Evolutionary conservation across 2,329 filamentous ascomycete species (phyloP).

Genomic region (Phaeoacremonium minimum): DNA sequence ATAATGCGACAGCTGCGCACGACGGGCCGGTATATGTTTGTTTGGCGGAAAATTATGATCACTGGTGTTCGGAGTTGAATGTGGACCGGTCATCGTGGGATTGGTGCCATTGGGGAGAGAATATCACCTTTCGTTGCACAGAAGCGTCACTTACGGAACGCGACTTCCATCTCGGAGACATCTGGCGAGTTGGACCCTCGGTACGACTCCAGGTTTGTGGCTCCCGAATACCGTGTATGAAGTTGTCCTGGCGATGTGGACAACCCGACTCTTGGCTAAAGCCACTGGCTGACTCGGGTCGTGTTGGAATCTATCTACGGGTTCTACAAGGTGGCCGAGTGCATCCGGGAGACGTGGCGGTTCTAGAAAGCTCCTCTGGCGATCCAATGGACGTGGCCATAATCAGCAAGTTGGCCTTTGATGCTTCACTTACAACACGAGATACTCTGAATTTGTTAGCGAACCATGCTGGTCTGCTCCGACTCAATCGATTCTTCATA

Average conservation of each 20-base stretch:
- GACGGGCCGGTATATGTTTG: slow-evolving; percentile 17
- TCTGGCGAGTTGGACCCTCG: slow-evolving; percentile 14
- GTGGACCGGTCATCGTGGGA: slow-evolving; percentile 12
- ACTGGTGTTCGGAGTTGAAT: slow-evolving; percentile 15
- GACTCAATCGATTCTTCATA: slow-evolving; percentile 14
- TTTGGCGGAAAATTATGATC: slow-evolving; percentile 18
- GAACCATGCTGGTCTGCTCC: slow-evolving; percentile 14
- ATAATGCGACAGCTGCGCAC: slow-evolving; percentile 15
- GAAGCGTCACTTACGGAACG: slow-evolving; percentile 10
- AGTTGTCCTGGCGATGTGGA: slow-evolving; percentile 17
- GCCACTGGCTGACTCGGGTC: slow-evolving; percentile 12
- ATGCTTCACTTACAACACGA: slow-evolving; percentile 15
- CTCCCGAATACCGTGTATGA: slow-evolving; percentile 15
- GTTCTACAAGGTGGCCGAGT: not conserved
- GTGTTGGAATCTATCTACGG: slow-evolving; percentile 10
- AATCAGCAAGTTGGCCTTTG: slow-evolving; percentile 12
- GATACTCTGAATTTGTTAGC: slow-evolving; percentile 16
- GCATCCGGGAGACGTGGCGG: not conserved
- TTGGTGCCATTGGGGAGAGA: slow-evolving; percentile 19
- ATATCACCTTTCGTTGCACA: slow-evolving; percentile 13
- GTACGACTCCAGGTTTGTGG: slow-evolving; percentile 16
- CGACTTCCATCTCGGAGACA: slow-evolving; percentile 15
- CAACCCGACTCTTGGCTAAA: slow-evolving; percentile 17
- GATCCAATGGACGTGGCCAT: slow-evolving; percentile 13
- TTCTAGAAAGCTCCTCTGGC: slow-evolving; percentile 8